A percentile compares a stretch with the other conserved stretches of the same genome.
Conservation (phyloP, 192 early-diverging fungal genomes). For the Gamsiella multidivaricata region DNA sequence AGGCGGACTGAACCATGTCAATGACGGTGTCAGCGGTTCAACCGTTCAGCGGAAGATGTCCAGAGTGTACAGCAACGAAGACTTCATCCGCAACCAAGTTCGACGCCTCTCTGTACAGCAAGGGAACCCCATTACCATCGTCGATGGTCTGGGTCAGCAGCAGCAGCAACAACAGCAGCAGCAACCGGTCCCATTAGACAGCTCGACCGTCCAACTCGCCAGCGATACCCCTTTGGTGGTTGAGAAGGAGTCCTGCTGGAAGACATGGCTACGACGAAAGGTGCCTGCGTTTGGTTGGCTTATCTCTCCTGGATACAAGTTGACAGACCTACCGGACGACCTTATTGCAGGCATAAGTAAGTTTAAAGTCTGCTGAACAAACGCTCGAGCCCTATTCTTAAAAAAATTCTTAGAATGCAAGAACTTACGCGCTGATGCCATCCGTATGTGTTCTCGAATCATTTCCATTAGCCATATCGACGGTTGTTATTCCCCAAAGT, state of each 20-base stretch:
- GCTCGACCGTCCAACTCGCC: too few relatives aligned
- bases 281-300: conserved; percentile 46
- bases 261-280: conserved; percentile 33
- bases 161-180: neutral
- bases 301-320: conserved; percentile 34
- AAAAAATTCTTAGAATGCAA: neutral
- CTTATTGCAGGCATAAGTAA: conserved; percentile 55
- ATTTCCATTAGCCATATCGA: conserved; percentile 40
- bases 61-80: conserved; percentile 17
- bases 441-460: neutral
- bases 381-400: neutral
- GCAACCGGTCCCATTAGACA: too few relatives aligned
- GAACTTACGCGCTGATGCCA: neutral
- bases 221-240: neutral
- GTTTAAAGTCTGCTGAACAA: neutral
- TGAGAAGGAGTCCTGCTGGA: conserved; percentile 34
- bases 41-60: conserved; percentile 40
- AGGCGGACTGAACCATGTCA: conserved; percentile 49
- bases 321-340: conserved; percentile 36
- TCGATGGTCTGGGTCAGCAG: too few relatives aligned
- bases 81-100: neutral
- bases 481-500: conserved; percentile 57
- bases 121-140: too few relatives aligned
- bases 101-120: neutral
- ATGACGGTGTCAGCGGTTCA: conserved; percentile 37